phyloP scores from a whole-genome alignment of 1,139 yeast species.

The Candida glucosophila region DNA sequence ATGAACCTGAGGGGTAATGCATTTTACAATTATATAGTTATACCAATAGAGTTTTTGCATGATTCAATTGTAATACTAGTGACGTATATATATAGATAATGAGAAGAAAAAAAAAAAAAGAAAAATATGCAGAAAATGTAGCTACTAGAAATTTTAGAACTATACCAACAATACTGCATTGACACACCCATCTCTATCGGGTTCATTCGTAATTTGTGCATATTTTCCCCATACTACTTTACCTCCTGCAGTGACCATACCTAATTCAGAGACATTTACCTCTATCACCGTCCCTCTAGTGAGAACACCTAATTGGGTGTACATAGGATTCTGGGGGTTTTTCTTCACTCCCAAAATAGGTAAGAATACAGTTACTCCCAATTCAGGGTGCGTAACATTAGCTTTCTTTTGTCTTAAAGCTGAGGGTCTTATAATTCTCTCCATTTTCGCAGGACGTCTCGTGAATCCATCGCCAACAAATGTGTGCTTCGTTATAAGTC shows the following conservation, averaged over 20 bases:
- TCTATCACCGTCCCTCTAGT: constrained; percentile 98
- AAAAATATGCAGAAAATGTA: constrained; percentile 4
- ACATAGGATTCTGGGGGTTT: constrained; percentile 98
- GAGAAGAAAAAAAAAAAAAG: constrained; percentile 2
- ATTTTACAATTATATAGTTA: too few relatives aligned
- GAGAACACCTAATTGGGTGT: constrained; percentile 93
- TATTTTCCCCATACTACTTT: constrained; percentile 99
- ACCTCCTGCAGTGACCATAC: constrained; percentile 98
- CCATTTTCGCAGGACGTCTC: constrained; percentile 96
- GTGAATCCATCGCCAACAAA: constrained; percentile 99
- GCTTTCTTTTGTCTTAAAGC: constrained; percentile 98
- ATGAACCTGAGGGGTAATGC: not conserved
- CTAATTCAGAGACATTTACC: constrained; percentile 95
- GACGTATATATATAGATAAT: constrained; percentile 1
- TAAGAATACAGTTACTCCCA: constrained; percentile 86
- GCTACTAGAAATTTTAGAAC: constrained; percentile 1
- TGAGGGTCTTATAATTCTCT: constrained; percentile 91
- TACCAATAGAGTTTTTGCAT: not conserved
- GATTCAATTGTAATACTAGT: constrained; percentile 1
- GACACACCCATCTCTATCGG: constrained; percentile 98
- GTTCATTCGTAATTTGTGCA: constrained; percentile 98
- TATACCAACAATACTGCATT: constrained; percentile 88
- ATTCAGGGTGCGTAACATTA: constrained; percentile 96
- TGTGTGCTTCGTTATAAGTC: constrained; percentile 98
- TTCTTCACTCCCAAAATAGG: constrained; percentile 95